A percentile compares a stretch with the other conserved stretches of the same genome.
phyloP scores from a whole-genome alignment of 1,139 yeast species.

The Eremothecium coryli region DNA sequence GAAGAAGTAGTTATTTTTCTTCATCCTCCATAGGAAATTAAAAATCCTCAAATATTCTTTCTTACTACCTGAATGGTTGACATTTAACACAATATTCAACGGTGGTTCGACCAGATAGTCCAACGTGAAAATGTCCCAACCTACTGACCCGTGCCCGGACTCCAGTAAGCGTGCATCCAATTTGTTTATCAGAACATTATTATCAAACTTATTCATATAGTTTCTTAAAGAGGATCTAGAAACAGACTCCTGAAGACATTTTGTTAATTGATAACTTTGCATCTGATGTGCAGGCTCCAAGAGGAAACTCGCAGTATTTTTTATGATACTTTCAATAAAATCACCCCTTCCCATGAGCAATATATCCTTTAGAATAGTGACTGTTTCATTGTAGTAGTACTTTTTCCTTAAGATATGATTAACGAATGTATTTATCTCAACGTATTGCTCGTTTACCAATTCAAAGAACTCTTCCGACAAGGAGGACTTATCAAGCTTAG shows the following conservation, averaged over 20 bases:
- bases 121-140: constrained; percentile 90
- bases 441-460: constrained; percentile 44
- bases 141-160: constrained; percentile 57
- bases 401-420: constrained; percentile 43
- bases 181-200: constrained; percentile 38
- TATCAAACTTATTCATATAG: constrained; percentile 26
- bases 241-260: constrained; percentile 58
- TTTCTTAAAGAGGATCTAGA: constrained; percentile 50
- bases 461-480: constrained; percentile 29
- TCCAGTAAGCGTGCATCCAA: constrained; percentile 78
- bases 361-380: constrained; percentile 55
- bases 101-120: constrained; percentile 66
- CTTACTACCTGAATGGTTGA: constrained; percentile 35
- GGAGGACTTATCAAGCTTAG: constrained; percentile 7
- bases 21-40: constrained; percentile 75
- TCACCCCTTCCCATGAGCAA: constrained; percentile 70
- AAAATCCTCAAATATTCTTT: constrained; percentile 71
- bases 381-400: constrained; percentile 45
- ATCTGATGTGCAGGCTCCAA: constrained; percentile 54
- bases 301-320: constrained; percentile 46
- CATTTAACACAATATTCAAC: constrained; percentile 37
- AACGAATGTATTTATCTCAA: constrained; percentile 48
- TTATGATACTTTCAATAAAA: constrained; percentile 57
- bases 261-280: constrained; percentile 58
- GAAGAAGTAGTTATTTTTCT: constrained; percentile 49